Evolutionary conservation across 257 asterid species (phyloP).

Genomic region (Agastache rugosa): DNA sequence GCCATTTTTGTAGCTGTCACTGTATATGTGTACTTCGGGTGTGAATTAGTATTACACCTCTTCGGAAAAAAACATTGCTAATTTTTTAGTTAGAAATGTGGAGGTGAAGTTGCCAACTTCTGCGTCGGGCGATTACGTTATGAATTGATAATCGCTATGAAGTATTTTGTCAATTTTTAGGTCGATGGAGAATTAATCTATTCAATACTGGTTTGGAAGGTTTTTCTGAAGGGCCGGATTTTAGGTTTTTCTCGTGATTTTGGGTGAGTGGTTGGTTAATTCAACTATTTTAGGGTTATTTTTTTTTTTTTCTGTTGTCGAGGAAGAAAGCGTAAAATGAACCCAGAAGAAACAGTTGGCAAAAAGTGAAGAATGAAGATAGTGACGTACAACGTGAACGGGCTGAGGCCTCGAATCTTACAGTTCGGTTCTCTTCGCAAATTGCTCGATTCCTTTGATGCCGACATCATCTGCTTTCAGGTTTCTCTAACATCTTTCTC

Average conservation of each 20-base stretch:
- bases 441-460: slow-evolving; percentile 79
- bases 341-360: no score
- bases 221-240: not conserved
- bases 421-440: slow-evolving; percentile 86
- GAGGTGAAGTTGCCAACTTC: slow-evolving; percentile 4
- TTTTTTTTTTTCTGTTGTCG: not conserved
- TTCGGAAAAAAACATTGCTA: not conserved
- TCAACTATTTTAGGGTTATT: not conserved
- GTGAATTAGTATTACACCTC: not conserved
- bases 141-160: not conserved
- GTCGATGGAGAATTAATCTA: not conserved
- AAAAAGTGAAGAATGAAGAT: no score
- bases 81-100: not conserved
- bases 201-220: not conserved
- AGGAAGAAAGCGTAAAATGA: not conserved
- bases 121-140: not conserved
- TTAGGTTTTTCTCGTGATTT: slow-evolving; percentile 8
- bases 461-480: slow-evolving; percentile 90
- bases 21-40: not conserved
- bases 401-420: slow-evolving; percentile 81
- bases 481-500: slow-evolving; percentile 31
- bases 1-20: slow-evolving; percentile 10
- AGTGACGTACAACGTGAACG: slow-evolving; percentile 94
- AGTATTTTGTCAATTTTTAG: not conserved
- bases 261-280: not conserved